Conservation (phyloP, 176 grass and related monocot genomes). For the Triticum urartu region DNA sequence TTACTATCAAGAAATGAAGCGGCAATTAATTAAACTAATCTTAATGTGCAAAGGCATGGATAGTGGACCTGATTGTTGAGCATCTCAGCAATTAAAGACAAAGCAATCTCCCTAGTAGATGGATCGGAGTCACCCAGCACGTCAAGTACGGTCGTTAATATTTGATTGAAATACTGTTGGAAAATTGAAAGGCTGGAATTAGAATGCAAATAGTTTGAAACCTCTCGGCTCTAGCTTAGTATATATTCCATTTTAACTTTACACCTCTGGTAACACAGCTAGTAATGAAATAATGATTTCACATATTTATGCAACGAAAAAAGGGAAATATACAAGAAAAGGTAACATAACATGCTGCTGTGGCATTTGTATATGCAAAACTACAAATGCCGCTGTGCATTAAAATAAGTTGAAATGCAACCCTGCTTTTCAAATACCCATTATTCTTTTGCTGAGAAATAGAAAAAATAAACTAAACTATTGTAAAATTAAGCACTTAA, state of each 20-base stretch:
- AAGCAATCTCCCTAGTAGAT: constrained; percentile 68
- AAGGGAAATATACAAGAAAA: not conserved
- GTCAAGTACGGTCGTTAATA: constrained; percentile 86
- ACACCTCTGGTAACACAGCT: not conserved
- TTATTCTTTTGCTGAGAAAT: not conserved
- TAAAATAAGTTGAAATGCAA: not conserved
- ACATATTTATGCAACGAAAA: not conserved
- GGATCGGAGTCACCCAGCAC: constrained; percentile 82
- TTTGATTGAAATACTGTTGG: constrained; percentile 99
- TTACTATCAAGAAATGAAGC: constrained; percentile 12
- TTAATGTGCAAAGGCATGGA: constrained; percentile 31
- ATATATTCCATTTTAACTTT: not conserved
- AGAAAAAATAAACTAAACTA: not conserved
- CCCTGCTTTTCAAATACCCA: not conserved
- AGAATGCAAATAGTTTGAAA: constrained; percentile 32
- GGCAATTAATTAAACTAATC: constrained; percentile 24
- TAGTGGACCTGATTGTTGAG: constrained; percentile 83
- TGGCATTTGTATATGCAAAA: not conserved
- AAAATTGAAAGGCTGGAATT: constrained; percentile 34
- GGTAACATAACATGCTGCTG: not conserved
- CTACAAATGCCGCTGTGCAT: not conserved
- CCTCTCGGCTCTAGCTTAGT: not conserved
- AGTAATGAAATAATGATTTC: not conserved
- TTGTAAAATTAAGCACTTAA: not conserved
- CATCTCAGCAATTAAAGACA: constrained; percentile 89